Conservation (phyloP, 352 stramenopile genomes). For the Globisporangium lucens region DNA sequence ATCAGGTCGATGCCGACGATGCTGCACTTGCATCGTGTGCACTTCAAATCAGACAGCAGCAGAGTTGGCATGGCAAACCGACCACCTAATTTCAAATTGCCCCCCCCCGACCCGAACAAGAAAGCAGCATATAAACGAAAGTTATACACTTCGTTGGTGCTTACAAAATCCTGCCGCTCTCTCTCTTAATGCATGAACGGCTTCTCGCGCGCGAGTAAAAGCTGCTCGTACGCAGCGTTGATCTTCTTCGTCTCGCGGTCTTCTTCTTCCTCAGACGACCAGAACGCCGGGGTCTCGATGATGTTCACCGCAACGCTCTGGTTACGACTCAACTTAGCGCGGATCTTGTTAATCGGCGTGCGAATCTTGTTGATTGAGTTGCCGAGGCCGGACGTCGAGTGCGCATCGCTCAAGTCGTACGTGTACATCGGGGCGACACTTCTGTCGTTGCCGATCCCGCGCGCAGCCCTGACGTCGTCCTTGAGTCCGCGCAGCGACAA, state of each 20-base stretch:
- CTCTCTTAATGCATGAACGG: neutral
- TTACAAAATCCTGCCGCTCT: too few species aligned
- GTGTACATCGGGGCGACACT: neutral
- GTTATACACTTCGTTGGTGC: too few species aligned
- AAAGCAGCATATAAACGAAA: too few species aligned
- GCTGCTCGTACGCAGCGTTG: conserved; percentile 11
- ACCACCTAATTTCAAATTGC: too few species aligned
- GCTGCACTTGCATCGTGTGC: too few species aligned
- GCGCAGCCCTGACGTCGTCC: neutral
- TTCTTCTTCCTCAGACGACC: conserved; percentile 1
- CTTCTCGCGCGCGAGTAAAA: conserved; percentile 3
- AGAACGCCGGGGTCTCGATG: conserved; percentile 20
- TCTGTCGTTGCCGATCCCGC: neutral
- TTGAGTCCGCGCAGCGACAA: conserved; percentile 46
- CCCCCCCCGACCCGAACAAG: too few species aligned
- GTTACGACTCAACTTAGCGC: conserved; percentile 13
- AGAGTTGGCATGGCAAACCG: too few species aligned
- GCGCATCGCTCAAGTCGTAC: conserved; percentile 13
- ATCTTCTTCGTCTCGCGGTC: conserved; percentile 3
- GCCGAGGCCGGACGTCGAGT: neutral
- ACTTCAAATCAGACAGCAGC: too few species aligned
- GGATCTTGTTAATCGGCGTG: neutral
- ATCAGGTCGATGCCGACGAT: too few species aligned
- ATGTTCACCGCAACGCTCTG: conserved; percentile 27
- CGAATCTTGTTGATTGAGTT: neutral